These are phyloP conservation scores for Acorus calamus DNA, from an alignment of 106 monocot species.

Conservation along the genomic window DNA sequence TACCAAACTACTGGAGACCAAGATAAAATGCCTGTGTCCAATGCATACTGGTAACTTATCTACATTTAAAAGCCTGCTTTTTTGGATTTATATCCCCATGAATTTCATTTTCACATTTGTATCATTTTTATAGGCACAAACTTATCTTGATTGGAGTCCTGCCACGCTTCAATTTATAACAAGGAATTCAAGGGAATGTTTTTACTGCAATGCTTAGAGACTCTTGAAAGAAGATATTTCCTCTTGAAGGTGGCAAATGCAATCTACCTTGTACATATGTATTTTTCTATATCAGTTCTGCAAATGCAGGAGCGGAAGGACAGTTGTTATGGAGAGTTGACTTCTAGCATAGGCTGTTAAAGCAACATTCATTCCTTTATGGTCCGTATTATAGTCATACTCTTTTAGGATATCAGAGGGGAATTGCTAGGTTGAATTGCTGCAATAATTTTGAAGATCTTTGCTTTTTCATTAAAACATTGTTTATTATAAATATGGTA, in stretches of 20 bases:
- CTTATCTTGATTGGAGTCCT: slow-evolving; percentile 1
- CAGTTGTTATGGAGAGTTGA: slow-evolving; percentile 28
- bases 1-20: slow-evolving; percentile 60
- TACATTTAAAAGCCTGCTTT: background rate
- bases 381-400: too few species aligned
- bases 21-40: slow-evolving; percentile 24
- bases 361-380: too few species aligned
- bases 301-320: slow-evolving; percentile 38
- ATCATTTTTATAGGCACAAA: slow-evolving; percentile 9
- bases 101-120: background rate
- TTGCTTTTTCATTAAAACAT: too few species aligned
- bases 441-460: too few species aligned
- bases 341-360: slow-evolving; percentile 15
- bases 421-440: too few species aligned
- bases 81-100: background rate
- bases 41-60: slow-evolving; percentile 4
- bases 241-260: slow-evolving; percentile 9
- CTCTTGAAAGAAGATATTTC: background rate
- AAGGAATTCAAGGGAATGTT: slow-evolving; percentile 2
- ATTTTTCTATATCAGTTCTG: slow-evolving; percentile 30
- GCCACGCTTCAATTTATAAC: slow-evolving; percentile 7
- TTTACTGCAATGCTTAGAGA: slow-evolving; percentile 4
- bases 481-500: too few species aligned
- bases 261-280: slow-evolving; percentile 48
- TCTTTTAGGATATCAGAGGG: too few species aligned